Conservation (phyloP, 345 rosid genomes). For the Fremontodendron californicum region DNA sequence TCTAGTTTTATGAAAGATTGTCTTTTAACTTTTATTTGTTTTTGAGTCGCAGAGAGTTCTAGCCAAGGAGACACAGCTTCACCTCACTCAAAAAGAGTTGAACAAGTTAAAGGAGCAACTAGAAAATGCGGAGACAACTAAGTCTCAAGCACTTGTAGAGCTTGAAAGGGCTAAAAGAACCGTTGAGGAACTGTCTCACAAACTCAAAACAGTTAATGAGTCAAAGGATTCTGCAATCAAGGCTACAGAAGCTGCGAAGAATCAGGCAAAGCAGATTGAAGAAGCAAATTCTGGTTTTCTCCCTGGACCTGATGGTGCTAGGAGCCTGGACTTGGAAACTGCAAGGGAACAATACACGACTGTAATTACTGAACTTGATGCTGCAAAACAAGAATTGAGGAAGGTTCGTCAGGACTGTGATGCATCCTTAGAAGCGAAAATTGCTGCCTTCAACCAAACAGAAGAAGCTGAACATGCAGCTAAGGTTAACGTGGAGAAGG, state of each 20-base stretch:
- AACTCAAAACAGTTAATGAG: conserved; percentile 51
- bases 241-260: conserved; percentile 67
- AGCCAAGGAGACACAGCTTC: conserved; percentile 87
- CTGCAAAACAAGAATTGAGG: conserved; percentile 71
- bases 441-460: conserved; percentile 53
- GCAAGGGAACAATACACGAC: conserved; percentile 52
- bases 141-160: conserved; percentile 68
- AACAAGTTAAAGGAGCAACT: conserved; percentile 69
- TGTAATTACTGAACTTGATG: conserved; percentile 61
- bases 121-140: conserved; percentile 66
- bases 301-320: conserved; percentile 38
- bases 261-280: conserved; percentile 44
- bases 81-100: conserved; percentile 74
- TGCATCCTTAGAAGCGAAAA: conserved; percentile 51
- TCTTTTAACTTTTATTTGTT: background rate
- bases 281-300: conserved; percentile 42
- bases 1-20: background rate
- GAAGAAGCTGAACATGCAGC: conserved; percentile 60
- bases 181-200: conserved; percentile 57
- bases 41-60: conserved; percentile 49
- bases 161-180: conserved; percentile 70
- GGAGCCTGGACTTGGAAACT: conserved; percentile 51
- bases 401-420: conserved; percentile 61
- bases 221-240: conserved; percentile 58
- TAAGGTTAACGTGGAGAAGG: conserved; percentile 63